phyloP scores from a whole-genome alignment of 2,329 filamentous ascomycete species.

The Venturiaceae sp. region DNA sequence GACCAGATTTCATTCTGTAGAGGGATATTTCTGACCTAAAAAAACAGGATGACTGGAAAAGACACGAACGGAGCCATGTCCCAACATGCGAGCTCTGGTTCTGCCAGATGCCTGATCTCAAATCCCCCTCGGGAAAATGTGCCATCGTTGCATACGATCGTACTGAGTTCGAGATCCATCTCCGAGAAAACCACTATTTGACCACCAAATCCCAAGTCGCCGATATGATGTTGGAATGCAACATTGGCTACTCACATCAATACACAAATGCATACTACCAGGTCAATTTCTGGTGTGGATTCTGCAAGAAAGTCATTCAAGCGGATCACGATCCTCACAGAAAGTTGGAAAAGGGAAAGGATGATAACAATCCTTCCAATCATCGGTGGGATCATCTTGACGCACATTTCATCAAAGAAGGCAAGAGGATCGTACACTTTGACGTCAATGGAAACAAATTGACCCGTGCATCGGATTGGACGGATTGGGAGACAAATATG shows the following conservation, averaged over 20 bases:
- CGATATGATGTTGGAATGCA: slow-evolving; percentile 21
- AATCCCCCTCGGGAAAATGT: neutral
- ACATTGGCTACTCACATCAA: slow-evolving; percentile 38
- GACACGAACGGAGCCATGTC: slow-evolving; percentile 5
- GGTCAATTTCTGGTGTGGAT: slow-evolving; percentile 78
- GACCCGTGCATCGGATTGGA: too few species aligned
- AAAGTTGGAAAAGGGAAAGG: neutral
- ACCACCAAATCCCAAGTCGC: neutral
- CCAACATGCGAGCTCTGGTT: neutral
- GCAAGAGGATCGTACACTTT: neutral
- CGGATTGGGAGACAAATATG: neutral
- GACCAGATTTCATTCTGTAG: neutral
- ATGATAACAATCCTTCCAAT: neutral
- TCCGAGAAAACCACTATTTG: slow-evolving; percentile 3
- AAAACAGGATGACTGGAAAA: slow-evolving; percentile 7
- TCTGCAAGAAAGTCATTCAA: slow-evolving; percentile 51
- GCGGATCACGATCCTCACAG: neutral
- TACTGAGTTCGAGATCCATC: slow-evolving; percentile 1
- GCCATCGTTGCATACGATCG: neutral
- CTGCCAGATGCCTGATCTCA: slow-evolving; percentile 1
- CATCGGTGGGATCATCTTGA: slow-evolving; percentile 6
- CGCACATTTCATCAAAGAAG: neutral
- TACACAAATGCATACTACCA: slow-evolving; percentile 39
- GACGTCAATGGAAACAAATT: too few species aligned
- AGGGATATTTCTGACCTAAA: too few species aligned